phyloP scores from a whole-genome alignment of 2,329 filamentous ascomycete species.

The Hortaea werneckii region DNA sequence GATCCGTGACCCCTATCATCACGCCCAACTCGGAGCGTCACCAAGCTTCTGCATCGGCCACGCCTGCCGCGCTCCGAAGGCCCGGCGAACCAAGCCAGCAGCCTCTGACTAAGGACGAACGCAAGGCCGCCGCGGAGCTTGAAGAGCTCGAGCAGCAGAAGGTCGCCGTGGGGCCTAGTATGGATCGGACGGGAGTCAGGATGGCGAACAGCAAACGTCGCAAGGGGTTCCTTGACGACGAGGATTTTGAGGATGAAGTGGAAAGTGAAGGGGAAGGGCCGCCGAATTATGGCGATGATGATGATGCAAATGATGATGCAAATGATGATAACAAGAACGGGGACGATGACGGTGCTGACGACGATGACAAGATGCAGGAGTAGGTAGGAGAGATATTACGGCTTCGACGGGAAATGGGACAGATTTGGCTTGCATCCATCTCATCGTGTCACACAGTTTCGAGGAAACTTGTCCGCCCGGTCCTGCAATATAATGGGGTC shows the following conservation, averaged over 20 bases:
- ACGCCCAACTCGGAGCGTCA: neutral
- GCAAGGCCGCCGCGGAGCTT: conserved; percentile 32
- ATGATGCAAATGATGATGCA: conserved; percentile 2
- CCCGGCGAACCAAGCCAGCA: neutral
- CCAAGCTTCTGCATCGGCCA: conserved; percentile 2
- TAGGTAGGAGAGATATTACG: too few species aligned
- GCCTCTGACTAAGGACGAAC: conserved; percentile 28
- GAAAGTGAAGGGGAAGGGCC: conserved; percentile 6
- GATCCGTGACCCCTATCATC: conserved; percentile 37
- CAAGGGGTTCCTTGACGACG: conserved; percentile 40
- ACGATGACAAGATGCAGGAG: neutral
- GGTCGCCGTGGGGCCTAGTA: conserved; percentile 40
- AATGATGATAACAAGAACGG: neutral
- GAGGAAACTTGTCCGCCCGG: too few species aligned
- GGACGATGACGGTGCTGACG: neutral
- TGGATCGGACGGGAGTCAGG: conserved; percentile 44
- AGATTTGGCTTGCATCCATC: too few species aligned
- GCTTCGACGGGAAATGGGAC: too few species aligned
- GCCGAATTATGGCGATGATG: conserved; percentile 9
- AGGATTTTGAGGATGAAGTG: conserved; percentile 36
- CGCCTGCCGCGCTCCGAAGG: conserved; percentile 3
- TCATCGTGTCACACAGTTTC: too few species aligned
- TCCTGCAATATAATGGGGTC: too few species aligned
- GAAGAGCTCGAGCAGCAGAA: conserved; percentile 43
- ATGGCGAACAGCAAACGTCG: conserved; percentile 44